Conservation (phyloP, 345 rosid species). For the Citrus trifoliata region DNA sequence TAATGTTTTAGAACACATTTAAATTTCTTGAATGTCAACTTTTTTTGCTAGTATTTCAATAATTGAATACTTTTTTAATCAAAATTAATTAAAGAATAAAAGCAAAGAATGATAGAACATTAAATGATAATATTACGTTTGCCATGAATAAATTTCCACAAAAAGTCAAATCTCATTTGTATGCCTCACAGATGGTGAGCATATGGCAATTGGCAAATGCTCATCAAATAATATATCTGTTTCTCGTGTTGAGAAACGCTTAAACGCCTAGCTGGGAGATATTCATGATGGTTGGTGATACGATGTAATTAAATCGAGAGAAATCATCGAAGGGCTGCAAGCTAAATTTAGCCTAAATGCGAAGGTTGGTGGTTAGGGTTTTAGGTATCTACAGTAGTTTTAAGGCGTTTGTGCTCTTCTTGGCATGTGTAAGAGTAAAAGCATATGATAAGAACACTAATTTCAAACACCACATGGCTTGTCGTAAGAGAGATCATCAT, state of each 20-base stretch:
- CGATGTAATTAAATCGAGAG: neutral
- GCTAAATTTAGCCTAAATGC: neutral
- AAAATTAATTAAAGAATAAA: too few relatives aligned
- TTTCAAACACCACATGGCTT: constrained; percentile 7
- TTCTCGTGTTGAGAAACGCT: neutral
- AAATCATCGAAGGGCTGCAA: too few relatives aligned
- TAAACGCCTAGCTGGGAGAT: too few relatives aligned
- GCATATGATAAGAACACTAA: neutral
- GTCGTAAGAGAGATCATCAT: neutral
- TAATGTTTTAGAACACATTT: too few relatives aligned
- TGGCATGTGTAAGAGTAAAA: neutral
- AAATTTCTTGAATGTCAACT: too few relatives aligned
- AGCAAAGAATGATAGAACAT: too few relatives aligned
- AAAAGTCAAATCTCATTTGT: neutral
- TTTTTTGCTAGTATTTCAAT: too few relatives aligned
- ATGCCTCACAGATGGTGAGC: neutral
- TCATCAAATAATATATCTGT: neutral
- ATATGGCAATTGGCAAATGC: neutral
- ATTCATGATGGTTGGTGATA: neutral
- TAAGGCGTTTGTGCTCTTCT: neutral
- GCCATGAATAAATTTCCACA: too few relatives aligned
- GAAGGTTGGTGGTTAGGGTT: neutral
- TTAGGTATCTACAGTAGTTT: too few relatives aligned
- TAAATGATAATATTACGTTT: too few relatives aligned
- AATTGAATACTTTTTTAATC: too few relatives aligned